phyloP scores from a whole-genome alignment of 2,329 filamentous ascomycete genomes.

The Rosellinia necatrix region DNA sequence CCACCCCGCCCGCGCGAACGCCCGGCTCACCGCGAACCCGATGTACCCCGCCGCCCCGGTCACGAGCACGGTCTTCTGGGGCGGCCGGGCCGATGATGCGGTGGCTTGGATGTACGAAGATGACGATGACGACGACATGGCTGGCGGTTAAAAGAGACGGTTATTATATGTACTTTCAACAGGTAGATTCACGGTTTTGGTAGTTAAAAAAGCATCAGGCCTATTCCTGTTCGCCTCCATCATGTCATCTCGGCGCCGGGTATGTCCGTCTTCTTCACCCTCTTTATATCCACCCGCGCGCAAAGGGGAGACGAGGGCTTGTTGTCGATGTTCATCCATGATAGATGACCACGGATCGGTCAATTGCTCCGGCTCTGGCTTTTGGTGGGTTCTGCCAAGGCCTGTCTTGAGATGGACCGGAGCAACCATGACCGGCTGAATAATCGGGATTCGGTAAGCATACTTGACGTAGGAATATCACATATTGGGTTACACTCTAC shows the following conservation, averaged over 20 bases:
- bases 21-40: slow-evolving; percentile 49
- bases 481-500: no score
- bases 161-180: no score
- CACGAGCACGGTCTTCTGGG: slow-evolving; percentile 46
- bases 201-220: no score
- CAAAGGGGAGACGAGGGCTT: neutral
- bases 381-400: neutral
- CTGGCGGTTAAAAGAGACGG: no score
- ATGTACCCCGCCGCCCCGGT: slow-evolving; percentile 56
- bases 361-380: slow-evolving; percentile 8
- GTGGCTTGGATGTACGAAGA: slow-evolving; percentile 9
- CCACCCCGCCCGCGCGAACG: slow-evolving; percentile 53
- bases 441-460: neutral
- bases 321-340: neutral
- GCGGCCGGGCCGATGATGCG: neutral
- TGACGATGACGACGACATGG: slow-evolving; percentile 1
- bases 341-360: neutral
- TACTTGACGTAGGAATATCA: no score
- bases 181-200: no score
- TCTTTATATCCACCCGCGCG: neutral
- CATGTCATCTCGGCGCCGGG: no score
- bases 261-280: neutral
- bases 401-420: neutral
- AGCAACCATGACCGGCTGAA: slow-evolving; percentile 8
- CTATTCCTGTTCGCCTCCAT: no score